Base-by-base conservation (phyloP, 495 filamentous ascomycete genomes). In the Pyrenopolyporus hunteri region DNA sequence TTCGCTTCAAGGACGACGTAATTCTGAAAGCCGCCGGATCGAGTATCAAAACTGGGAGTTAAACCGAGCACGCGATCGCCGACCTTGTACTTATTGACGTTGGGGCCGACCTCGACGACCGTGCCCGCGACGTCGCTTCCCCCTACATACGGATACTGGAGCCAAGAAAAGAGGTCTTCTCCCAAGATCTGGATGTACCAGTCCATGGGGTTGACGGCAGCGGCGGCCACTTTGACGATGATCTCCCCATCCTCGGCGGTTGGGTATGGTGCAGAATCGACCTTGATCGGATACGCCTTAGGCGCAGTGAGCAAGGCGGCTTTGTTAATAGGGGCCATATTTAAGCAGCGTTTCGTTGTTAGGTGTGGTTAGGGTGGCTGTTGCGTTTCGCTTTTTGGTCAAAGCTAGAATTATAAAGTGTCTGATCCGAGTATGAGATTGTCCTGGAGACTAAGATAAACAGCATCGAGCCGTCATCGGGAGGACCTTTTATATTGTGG, bases 111-210 rank as follows among this genome's bases (percentile, higher is more conserved):
- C 20, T 70, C 75, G 7, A 67, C 72, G 7, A 88, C 73, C 2
- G 73, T 74, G 16, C 87, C 87, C 1, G 81, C 74, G 17, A 83
- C 67, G 59, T 88, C 87, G 45, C 54, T 55, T 25, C 85, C 83
- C 3, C 82, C 68, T 16, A 81, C 65, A 8, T 65, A 61, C 0
- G 83, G 83, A 39, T 80, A 83, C 2, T 57, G 23, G 5, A 74
- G 52, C 32, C 32, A 59, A 19, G 52, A 65, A 0, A 72, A 43
- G 1, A 73, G n/a, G 2, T 58, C 19, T 20, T 67, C 63, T 28
- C 50, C 60, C 7, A 61, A 5, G 8, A 50, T 14, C 36, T 75
- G 73, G 31, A 78, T 68, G 7, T 62, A 62, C 53, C 70, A 75
- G 54, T 85, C 83, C 45, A 80, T 32, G 3, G 79, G 70, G 64